Evolutionary conservation across 2,329 filamentous ascomycete species (phyloP).

Genomic region (Neopestalotiopsis rosae): DNA sequence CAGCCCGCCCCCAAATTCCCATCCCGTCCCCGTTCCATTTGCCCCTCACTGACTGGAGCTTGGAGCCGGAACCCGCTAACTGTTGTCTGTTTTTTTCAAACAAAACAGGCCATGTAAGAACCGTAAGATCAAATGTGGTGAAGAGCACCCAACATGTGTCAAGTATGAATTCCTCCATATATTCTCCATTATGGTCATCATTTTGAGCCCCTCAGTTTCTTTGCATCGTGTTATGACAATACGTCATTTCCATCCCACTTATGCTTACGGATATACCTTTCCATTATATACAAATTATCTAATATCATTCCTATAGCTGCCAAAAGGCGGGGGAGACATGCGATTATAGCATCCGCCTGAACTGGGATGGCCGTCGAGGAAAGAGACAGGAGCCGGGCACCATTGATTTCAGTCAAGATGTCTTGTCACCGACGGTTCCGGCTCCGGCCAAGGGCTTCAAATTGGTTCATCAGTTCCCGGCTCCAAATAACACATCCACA

Average conservation of each 20-base stretch:
- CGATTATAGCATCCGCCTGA: constrained; percentile 81
- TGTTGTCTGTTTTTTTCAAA: constrained; percentile 20
- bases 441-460: constrained; percentile 37
- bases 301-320: constrained; percentile 52
- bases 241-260: not conserved
- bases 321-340: constrained; percentile 73
- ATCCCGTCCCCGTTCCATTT: constrained; percentile 9
- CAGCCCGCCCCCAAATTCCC: not conserved
- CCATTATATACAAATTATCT: not conserved
- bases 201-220: not conserved
- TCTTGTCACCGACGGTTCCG: constrained; percentile 33
- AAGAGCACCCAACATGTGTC: constrained; percentile 73
- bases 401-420: constrained; percentile 32
- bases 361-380: constrained; percentile 77
- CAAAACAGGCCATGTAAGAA: constrained; percentile 74
- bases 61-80: not conserved
- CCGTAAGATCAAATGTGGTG: constrained; percentile 81
- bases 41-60: constrained; percentile 4
- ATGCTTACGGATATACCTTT: not conserved
- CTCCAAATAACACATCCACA: constrained; percentile 30
- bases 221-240: not conserved
- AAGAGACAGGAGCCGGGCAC: constrained; percentile 53
- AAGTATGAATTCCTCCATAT: constrained; percentile 53
- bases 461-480: constrained; percentile 40
- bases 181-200: not conserved